A percentile compares a stretch with the other conserved stretches of the same genome.
Evolutionary conservation across 768 basidiomycete genomes (phyloP).

Genomic region (Tephrocybe sp.): DNA sequence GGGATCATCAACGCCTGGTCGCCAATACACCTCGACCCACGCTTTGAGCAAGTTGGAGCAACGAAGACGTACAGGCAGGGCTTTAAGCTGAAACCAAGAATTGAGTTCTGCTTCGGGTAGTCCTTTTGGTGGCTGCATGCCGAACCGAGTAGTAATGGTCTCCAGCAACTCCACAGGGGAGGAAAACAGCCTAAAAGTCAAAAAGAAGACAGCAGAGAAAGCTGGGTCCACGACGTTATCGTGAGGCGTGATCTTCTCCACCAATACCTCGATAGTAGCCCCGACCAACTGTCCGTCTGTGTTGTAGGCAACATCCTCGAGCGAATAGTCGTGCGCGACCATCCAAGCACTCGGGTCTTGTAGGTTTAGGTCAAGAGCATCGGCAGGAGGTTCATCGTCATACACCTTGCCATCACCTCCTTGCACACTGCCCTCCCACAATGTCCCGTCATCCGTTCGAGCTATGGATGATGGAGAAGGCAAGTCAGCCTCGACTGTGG

Average conservation of each 20-base stretch:
- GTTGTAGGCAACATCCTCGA: constrained; percentile 88
- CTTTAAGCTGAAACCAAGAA: constrained; percentile 85
- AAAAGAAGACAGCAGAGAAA: constrained; percentile 88
- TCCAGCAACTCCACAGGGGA: constrained; percentile 74
- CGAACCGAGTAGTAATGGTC: constrained; percentile 78
- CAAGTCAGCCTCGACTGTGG: constrained; percentile 38
- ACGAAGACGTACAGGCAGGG: constrained; percentile 84
- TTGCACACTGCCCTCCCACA: constrained; percentile 52
- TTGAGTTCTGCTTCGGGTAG: constrained; percentile 58
- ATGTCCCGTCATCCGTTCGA: constrained; percentile 54
- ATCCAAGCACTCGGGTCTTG: constrained; percentile 51
- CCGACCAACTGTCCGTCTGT: constrained; percentile 87
- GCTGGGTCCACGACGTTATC: constrained; percentile 85
- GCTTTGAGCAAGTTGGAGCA: constrained; percentile 91
- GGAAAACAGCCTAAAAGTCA: constrained; percentile 92
- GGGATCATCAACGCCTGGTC: constrained; percentile 64
- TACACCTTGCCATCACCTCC: constrained; percentile 53
- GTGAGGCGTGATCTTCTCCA: constrained; percentile 98
- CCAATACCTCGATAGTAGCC: constrained; percentile 82
- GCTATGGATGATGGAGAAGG: constrained; percentile 51
- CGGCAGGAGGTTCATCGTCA: constrained; percentile 48
- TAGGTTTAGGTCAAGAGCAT: constrained; percentile 42
- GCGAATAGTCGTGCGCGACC: constrained; percentile 73
- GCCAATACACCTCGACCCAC: constrained; percentile 94
- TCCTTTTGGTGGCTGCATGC: constrained; percentile 62